These are phyloP conservation scores for Oryza meridionalis DNA, from an alignment of 176 grass and related monocot species.

Conservation along the genomic window DNA sequence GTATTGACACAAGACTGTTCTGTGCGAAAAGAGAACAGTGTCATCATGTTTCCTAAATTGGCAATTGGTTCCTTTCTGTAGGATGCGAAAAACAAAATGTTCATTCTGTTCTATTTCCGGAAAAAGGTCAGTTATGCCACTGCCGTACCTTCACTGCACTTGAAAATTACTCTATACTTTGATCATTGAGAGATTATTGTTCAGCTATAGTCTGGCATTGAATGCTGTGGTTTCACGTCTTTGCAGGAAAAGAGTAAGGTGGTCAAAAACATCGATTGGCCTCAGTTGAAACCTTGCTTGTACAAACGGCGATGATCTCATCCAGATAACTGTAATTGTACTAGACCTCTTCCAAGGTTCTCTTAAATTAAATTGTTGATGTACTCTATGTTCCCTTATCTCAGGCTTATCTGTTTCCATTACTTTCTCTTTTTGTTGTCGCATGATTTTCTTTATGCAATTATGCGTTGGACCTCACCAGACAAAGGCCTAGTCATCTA, in stretches of 20 bases:
- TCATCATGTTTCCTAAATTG: conserved; percentile 18
- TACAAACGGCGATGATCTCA: conserved; percentile 70
- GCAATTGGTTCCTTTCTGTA: conserved; percentile 45
- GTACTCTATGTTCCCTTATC: not conserved
- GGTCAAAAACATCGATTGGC: conserved; percentile 74
- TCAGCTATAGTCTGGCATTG: not conserved
- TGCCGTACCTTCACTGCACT: conserved; percentile 4
- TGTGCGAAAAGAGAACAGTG: not conserved
- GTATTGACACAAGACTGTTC: not conserved
- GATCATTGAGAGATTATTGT: conserved; percentile 14
- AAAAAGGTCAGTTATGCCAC: conserved; percentile 61
- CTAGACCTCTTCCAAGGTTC: conserved; percentile 2
- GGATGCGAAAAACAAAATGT: conserved; percentile 95
- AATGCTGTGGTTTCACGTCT: not conserved
- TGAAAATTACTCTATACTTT: not conserved
- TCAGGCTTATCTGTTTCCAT: not conserved
- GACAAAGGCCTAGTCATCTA: not conserved
- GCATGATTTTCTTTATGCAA: not conserved
- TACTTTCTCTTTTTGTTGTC: not conserved
- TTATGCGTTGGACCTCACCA: not conserved
- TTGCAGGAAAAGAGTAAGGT: conserved; percentile 64
- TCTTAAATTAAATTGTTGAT: not conserved
- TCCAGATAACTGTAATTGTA: not conserved
- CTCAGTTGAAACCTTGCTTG: conserved; percentile 81
- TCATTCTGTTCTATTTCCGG: conserved; percentile 85